Base-by-base conservation (phyloP, 202 grass and related monocot species). In the Saccharum hybrid region DNA sequence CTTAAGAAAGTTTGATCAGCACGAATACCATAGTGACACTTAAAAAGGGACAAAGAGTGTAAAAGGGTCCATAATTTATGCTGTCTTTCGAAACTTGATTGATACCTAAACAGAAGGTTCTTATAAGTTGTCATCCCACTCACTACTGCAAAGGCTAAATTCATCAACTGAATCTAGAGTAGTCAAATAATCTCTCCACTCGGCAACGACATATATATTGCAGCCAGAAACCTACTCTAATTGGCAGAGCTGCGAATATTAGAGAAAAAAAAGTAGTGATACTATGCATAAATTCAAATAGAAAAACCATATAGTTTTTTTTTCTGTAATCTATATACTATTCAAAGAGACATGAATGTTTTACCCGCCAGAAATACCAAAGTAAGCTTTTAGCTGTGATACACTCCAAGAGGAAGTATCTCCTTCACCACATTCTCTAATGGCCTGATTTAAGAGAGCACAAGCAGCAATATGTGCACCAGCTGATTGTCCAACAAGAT, bases 291-390 rank as follows among this genome's bases (percentile, higher is more conserved):
- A 26, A 83, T 45, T 72, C 60, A 51, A 21, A 63, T 5, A 28
- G 10, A 62, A 63, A 16, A 30, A 30, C 8, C 7, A 72, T 72
- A 33, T 34, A 51, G 60, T 80, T 90, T 40, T 67, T 66, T 57
- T 21, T 59, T 21, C 42, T 8, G 10, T 79, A 71, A 81, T 71
- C 16, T 64, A 43, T 30, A 81, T 67, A 79, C 1, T 66, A 80
- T 68, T 62, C 45, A 60, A 57, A 67, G 18, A 68, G 62, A 79
- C 1, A 64, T 61, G 72, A 63, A 84, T 59, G 72, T 77, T 88
- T 89, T 94, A 95, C 96, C 96, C 96, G 77, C 96, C 96, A 88
- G 92, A 95, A 83, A 98, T 98, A 75, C 92, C 92, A 68, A 98
- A 95, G 36, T 92, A 98, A 82, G 92, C 89, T 91, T 95, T 98